phyloP scores from a whole-genome alignment of 345 rosid species.

The Mallotus nudiflorus region DNA sequence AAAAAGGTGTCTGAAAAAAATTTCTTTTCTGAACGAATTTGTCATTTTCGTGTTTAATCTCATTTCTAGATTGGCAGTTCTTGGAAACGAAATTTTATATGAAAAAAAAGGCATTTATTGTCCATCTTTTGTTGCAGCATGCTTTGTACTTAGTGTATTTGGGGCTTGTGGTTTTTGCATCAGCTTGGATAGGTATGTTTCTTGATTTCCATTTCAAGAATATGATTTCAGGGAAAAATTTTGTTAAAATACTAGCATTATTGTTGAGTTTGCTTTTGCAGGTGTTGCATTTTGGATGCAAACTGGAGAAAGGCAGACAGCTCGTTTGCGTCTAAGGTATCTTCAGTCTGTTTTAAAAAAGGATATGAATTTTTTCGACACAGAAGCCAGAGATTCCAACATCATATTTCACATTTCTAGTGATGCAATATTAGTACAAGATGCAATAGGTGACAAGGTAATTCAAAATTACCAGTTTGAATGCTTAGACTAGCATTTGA shows the following conservation, averaged over 20 bases:
- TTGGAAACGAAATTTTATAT: not conserved
- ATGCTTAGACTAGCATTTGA: not conserved
- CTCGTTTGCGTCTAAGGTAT: constrained; percentile 62
- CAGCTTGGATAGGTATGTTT: constrained; percentile 71
- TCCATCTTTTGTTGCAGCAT: constrained; percentile 40
- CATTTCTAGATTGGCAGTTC: too few relatives aligned
- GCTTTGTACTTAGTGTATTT: constrained; percentile 72
- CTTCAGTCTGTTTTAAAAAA: constrained; percentile 59
- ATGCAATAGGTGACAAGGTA: constrained; percentile 90
- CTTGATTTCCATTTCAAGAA: constrained; percentile 2
- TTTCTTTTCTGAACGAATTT: too few relatives aligned
- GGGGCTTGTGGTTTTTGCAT: constrained; percentile 48
- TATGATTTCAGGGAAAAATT: not conserved
- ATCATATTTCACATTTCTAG: constrained; percentile 68
- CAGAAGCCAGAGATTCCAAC: constrained; percentile 68
- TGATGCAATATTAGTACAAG: constrained; percentile 84
- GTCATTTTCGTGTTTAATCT: too few relatives aligned
- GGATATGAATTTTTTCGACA: constrained; percentile 72
- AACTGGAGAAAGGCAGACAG: constrained; percentile 87
- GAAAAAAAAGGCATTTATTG: not conserved
- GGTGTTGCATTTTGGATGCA: constrained; percentile 83
- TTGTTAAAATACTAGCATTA: not conserved
- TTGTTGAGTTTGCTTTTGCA: constrained; percentile 21
- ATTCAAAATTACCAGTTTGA: not conserved
- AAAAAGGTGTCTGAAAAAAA: too few relatives aligned